Base-by-base conservation (phyloP, 257 asterid species). In the Penstemon newberryi region DNA sequence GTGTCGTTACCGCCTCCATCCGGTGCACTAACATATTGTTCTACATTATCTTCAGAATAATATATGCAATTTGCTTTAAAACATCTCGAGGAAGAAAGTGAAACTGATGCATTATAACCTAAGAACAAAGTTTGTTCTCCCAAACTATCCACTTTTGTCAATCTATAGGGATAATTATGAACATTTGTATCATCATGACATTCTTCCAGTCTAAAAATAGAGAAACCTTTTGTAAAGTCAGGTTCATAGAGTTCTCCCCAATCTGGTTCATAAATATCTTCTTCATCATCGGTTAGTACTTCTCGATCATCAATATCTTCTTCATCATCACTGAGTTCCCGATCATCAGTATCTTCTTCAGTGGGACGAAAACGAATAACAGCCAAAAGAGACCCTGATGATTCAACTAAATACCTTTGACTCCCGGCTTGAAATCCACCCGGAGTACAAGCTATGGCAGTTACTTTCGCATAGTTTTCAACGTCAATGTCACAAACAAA, bases 361-460 rank as follows among this genome's bases (percentile, higher is more conserved):
- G 33, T 25, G 33, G 2, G 33, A 25, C 19, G 58, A 13, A 15
- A 3, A 25, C 33, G 33, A 25, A 25, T 25, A 56, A 36, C 62
- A 56, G 36, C 42, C 42, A 56, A 12, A 36, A 56, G 13, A 9
- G 4, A 40, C 38, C 62, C 62, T 8, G 10, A 56, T 7, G 62
- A 56, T 39, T 56, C 62, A 7, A 56, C 62, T 19, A 56, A 19
- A 56, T 56, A 56, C 7, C 36, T 56, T 19, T 36, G 62, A 56
- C 7, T 2, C 18, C 18, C 38, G 38, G 4, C 1, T 0, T 36
- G 39, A 25, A 25, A 25, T 6, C 37, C 41, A 8, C 36, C 62
- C 6, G 42, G 60, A 25, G 33, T 25, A 25, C 33, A 25, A 36
- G 62, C 44, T 3, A 39, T 36, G 5, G 2, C 36, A 7, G 62